Evolutionary conservation across 164 flowering plant genomes (phyloP).

Genomic region (Hamamelis virginiana): DNA sequence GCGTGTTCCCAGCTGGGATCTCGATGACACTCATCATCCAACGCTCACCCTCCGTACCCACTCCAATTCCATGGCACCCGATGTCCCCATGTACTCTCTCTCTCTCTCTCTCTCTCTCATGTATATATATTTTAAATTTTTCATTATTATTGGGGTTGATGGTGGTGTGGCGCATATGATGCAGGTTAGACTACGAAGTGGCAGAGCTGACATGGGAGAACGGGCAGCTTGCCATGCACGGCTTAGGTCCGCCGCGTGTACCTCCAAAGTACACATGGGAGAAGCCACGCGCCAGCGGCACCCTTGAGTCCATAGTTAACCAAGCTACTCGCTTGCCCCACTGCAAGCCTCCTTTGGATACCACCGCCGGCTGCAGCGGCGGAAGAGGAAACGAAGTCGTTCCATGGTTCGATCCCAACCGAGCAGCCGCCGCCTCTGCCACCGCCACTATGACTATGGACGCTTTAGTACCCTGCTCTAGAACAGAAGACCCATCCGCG

Average conservation of each 20-base stretch:
- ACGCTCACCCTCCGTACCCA: conserved; percentile 23
- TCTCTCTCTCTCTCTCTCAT: conserved; percentile 9
- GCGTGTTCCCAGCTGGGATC: conserved; percentile 81
- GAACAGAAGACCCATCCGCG: conserved; percentile 10
- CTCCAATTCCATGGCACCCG: conserved; percentile 27
- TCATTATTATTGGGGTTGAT: too few relatives aligned
- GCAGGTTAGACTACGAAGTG: conserved; percentile 72
- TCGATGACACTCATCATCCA: conserved; percentile 32
- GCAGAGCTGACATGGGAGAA: conserved; percentile 92
- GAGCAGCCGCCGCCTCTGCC: conserved; percentile 6
- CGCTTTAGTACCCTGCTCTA: conserved; percentile 65
- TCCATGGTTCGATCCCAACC: conserved; percentile 43
- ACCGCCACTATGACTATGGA: conserved; percentile 39
- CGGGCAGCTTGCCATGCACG: conserved; percentile 81
- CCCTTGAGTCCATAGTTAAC: conserved; percentile 82
- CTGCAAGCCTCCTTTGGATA: neutral
- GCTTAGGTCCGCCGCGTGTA: conserved; percentile 57
- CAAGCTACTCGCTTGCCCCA: conserved; percentile 49
- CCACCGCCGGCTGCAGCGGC: neutral
- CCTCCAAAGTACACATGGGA: conserved; percentile 45
- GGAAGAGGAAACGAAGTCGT: conserved; percentile 37
- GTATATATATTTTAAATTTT: neutral
- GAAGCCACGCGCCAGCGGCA: conserved; percentile 59
- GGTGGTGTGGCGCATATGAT: neutral
- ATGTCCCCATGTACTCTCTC: conserved; percentile 33